Evolutionary conservation across 1,284 basidiomycete species (phyloP).

Genomic region (Neonothopanus nambi): DNA sequence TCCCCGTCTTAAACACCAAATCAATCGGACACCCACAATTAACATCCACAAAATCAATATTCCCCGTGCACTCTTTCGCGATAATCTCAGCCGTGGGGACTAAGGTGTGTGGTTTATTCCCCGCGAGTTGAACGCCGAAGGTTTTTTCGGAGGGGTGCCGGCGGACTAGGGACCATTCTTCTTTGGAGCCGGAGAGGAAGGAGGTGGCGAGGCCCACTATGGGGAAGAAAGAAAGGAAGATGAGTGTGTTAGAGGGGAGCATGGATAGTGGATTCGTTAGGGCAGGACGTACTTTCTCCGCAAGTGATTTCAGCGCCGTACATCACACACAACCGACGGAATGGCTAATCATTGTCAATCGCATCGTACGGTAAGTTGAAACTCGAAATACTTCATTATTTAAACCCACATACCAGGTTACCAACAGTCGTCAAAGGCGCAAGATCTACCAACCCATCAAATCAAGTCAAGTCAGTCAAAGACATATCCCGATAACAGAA

Average conservation of each 20-base stretch:
- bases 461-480: constrained; percentile 9
- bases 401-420: constrained; percentile 71
- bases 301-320: constrained; percentile 95
- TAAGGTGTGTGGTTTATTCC: constrained; percentile 74
- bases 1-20: constrained; percentile 89
- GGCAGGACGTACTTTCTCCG: constrained; percentile 81
- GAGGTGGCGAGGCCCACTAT: constrained; percentile 83
- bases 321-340: constrained; percentile 84
- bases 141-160: constrained; percentile 84
- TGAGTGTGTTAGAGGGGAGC: not conserved
- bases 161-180: constrained; percentile 90
- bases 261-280: not conserved
- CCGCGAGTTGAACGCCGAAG: constrained; percentile 91
- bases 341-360: constrained; percentile 59
- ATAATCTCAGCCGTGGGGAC: constrained; percentile 87
- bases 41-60: constrained; percentile 90
- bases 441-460: constrained; percentile 60
- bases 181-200: constrained; percentile 79
- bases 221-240: constrained; percentile 2
- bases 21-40: constrained; percentile 99
- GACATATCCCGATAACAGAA: too few species aligned
- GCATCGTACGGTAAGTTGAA: not conserved
- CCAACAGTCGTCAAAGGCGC: constrained; percentile 96
- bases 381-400: not conserved
- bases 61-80: constrained; percentile 61